Conservation (phyloP, 352 stramenopile genomes). For the Phytophthora tentaculata region DNA sequence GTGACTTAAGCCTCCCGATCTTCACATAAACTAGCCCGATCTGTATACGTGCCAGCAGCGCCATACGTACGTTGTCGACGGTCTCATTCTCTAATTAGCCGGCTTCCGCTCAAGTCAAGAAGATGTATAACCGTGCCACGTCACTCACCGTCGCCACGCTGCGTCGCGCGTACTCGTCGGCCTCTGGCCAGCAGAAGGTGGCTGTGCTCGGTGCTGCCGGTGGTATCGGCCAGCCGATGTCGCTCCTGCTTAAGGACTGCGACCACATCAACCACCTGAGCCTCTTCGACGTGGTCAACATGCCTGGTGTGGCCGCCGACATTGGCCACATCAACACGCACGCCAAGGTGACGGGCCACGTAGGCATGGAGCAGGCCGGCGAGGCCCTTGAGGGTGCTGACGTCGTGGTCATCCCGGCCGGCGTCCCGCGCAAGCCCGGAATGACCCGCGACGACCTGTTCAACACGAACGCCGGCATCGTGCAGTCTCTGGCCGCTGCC, state of each 20-base stretch:
- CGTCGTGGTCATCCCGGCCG: slow-evolving; percentile 99
- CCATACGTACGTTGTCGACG: slow-evolving; percentile 20
- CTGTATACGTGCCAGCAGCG: slow-evolving; percentile 13
- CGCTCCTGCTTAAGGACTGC: slow-evolving; percentile 97
- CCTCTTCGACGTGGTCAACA: slow-evolving; percentile 99
- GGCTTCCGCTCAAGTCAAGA: slow-evolving; percentile 13
- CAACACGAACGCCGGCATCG: slow-evolving; percentile 97
- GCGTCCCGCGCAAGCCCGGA: slow-evolving; percentile 98
- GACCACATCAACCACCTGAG: slow-evolving; percentile 96
- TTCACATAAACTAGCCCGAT: background rate
- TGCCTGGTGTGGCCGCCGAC: slow-evolving; percentile 97
- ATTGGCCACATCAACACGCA: slow-evolving; percentile 94
- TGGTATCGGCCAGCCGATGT: slow-evolving; percentile 99
- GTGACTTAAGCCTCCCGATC: slow-evolving; percentile 11
- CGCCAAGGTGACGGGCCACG: slow-evolving; percentile 74
- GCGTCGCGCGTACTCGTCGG: slow-evolving; percentile 62
- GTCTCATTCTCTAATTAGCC: slow-evolving; percentile 30
- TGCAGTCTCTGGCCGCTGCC: slow-evolving; percentile 94
- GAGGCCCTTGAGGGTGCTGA: slow-evolving; percentile 85
- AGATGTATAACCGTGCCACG: slow-evolving; percentile 34
- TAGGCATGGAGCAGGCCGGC: slow-evolving; percentile 82
- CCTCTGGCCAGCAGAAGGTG: slow-evolving; percentile 77
- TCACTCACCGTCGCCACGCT: slow-evolving; percentile 26
- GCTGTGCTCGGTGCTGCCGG: slow-evolving; percentile 93
- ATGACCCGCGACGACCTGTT: slow-evolving; percentile 97